Conservation (phyloP, 139 green algal species). For the Diplosphaera chodatii region DNA sequence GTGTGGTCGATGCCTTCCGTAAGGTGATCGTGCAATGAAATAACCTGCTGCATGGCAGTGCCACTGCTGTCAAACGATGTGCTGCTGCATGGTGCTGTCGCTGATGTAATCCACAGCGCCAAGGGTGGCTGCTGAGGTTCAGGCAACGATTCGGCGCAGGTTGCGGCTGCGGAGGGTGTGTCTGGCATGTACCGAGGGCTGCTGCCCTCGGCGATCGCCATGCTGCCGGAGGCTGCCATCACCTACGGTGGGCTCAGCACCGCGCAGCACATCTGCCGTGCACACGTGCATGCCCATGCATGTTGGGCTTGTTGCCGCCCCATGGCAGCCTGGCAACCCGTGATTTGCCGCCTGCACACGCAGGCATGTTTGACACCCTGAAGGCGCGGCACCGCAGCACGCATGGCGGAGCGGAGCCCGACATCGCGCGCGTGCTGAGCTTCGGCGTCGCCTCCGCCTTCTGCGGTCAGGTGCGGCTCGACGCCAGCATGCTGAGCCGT, state of each 20-base stretch:
- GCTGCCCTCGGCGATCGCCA: slow-evolving; percentile 50
- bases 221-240: slow-evolving; percentile 80
- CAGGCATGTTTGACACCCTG: slow-evolving; percentile 66
- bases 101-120: no score
- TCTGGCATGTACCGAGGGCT: slow-evolving; percentile 66
- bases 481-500: no score
- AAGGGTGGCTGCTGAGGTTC: no score
- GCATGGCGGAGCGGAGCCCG: slow-evolving; percentile 23
- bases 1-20: slow-evolving; percentile 27
- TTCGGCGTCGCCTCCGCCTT: slow-evolving; percentile 50
- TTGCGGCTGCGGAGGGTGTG: slow-evolving; percentile 49
- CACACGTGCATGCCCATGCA: no score
- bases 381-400: slow-evolving; percentile 40
- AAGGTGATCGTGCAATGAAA: no score
- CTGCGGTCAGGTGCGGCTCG: slow-evolving; percentile 49
- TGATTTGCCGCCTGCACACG: neutral
- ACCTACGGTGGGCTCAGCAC: slow-evolving; percentile 73
- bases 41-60: no score
- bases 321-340: no score
- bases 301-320: no score
- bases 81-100: no score
- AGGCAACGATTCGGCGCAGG: no score
- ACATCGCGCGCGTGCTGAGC: slow-evolving; percentile 34
- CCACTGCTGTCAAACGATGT: no score
- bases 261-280: no score